These are phyloP conservation scores for Pleoardoris graminearum DNA, from an alignment of 2,329 filamentous ascomycete species.

Conservation along the genomic window DNA sequence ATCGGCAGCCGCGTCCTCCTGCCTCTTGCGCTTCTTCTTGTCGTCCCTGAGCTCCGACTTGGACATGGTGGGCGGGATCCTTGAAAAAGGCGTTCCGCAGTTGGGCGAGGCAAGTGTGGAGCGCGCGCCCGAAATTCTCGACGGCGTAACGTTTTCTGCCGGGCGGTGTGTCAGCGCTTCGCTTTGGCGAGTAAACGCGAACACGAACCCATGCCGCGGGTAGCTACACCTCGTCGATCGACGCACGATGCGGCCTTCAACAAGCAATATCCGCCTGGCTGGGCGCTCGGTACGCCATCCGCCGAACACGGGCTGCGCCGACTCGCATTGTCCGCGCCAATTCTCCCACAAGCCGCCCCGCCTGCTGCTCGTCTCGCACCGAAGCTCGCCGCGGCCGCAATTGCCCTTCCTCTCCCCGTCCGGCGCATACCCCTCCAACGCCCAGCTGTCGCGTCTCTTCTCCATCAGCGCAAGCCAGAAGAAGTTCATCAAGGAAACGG, in stretches of 20 bases:
- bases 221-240: conserved; percentile 7
- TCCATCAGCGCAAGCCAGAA: conserved; percentile 71
- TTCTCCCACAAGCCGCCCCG: conserved; percentile 63
- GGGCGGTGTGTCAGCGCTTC: conserved; percentile 10
- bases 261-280: conserved; percentile 33
- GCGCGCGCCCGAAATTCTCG: conserved; percentile 13
- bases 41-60: conserved; percentile 31
- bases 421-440: conserved; percentile 43
- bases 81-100: conserved; percentile 11
- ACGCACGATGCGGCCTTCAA: conserved; percentile 35
- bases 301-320: conserved; percentile 18
- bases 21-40: conserved; percentile 43
- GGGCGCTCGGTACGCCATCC: conserved; percentile 25
- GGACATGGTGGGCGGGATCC: conserved; percentile 20
- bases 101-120: conserved; percentile 11
- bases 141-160: conserved; percentile 22
- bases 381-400: conserved; percentile 59
- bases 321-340: conserved; percentile 47
- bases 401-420: conserved; percentile 67
- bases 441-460: conserved; percentile 67
- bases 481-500: conserved; percentile 69
- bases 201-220: too few relatives aligned
- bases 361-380: conserved; percentile 52
- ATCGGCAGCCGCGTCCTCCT: conserved; percentile 30
- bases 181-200: conserved; percentile 8